These are phyloP conservation scores for Linnemannia exigua DNA, from an alignment of 192 early-diverging fungal genomes.

Conservation along the genomic window DNA sequence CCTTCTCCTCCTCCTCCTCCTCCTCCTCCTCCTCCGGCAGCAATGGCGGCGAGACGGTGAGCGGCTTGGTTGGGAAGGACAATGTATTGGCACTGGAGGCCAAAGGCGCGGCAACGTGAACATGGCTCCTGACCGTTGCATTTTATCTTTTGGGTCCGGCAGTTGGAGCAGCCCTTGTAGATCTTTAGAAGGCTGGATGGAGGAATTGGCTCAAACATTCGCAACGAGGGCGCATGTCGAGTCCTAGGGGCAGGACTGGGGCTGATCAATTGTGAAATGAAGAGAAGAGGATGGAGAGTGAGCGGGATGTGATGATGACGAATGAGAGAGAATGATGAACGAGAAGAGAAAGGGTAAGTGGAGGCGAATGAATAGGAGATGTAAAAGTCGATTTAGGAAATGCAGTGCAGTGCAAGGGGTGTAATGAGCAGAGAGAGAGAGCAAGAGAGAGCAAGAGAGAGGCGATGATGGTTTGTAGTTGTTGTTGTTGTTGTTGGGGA, in stretches of 20 bases:
- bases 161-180: conserved; percentile 57
- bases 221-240: conserved; percentile 49
- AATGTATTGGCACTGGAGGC: conserved; percentile 54
- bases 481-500: no score
- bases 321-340: neutral
- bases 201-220: conserved; percentile 58
- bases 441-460: no score
- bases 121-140: conserved; percentile 56
- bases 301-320: conserved; percentile 1
- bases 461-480: no score
- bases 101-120: conserved; percentile 40
- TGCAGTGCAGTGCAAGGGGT: no score
- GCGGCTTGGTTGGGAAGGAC: conserved; percentile 53
- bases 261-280: neutral
- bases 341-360: neutral
- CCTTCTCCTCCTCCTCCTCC: neutral
- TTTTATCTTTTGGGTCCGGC: conserved; percentile 58
- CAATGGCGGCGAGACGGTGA: conserved; percentile 28
- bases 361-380: neutral
- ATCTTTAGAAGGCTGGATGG: conserved; percentile 53
- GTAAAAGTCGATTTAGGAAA: no score
- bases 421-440: no score
- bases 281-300: neutral
- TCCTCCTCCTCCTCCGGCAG: neutral
- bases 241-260: conserved; percentile 20